phyloP scores from a whole-genome alignment of 306 rosid species.

The Vicia sativa region DNA sequence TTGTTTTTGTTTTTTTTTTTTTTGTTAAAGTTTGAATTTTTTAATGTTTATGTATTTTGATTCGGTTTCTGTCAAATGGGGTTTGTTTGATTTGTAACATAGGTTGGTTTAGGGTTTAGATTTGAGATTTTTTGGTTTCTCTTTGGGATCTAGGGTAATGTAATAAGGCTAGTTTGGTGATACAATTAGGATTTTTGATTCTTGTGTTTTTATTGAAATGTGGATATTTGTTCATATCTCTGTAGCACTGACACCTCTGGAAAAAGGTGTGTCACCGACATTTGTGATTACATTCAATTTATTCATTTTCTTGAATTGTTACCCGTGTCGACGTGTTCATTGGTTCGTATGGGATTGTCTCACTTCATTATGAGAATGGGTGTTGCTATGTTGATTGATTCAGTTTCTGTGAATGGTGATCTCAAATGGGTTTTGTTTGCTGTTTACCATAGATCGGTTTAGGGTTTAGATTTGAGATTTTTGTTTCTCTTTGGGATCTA shows the following conservation, averaged over 20 bases:
- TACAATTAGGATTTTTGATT: constrained; percentile 11
- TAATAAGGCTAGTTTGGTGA: constrained; percentile 25
- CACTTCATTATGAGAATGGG: no score
- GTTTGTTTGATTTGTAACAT: constrained; percentile 29
- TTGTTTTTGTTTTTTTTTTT: background rate
- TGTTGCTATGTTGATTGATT: background rate
- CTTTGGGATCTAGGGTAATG: constrained; percentile 39
- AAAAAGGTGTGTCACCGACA: no score
- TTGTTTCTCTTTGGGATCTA: constrained; percentile 39
- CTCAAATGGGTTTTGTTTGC: constrained; percentile 33
- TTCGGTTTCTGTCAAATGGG: constrained; percentile 29
- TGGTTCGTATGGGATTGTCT: no score
- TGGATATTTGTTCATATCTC: background rate
- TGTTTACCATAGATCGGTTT: constrained; percentile 30
- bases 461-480: constrained; percentile 56
- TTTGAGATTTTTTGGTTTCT: constrained; percentile 39
- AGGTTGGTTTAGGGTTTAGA: constrained; percentile 53
- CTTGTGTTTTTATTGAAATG: constrained; percentile 12
- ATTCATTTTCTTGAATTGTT: no score
- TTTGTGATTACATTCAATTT: no score
- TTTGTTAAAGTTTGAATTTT: constrained; percentile 8
- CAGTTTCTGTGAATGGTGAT: background rate
- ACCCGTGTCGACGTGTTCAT: no score
- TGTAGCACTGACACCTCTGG: no score
- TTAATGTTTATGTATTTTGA: constrained; percentile 6